Conservation (phyloP, 2,329 filamentous ascomycete species). For the Fusarium floridanum region DNA sequence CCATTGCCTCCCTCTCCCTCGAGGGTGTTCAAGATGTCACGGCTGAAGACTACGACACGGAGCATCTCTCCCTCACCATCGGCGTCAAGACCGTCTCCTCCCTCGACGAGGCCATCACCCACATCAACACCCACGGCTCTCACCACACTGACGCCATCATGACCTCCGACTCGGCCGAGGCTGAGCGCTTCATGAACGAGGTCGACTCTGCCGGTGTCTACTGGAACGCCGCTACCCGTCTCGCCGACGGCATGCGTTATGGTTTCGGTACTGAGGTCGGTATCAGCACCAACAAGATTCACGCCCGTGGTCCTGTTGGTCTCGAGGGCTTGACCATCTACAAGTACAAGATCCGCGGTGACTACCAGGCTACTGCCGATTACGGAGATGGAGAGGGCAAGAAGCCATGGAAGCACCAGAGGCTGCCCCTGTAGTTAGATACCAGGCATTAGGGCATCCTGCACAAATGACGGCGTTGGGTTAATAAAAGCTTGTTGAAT, state of each 20-base stretch:
- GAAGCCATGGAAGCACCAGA: slow-evolving; percentile 71
- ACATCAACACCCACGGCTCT: slow-evolving; percentile 93
- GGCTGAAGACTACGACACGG: slow-evolving; percentile 83
- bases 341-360: slow-evolving; percentile 90
- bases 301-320: slow-evolving; percentile 91
- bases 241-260: slow-evolving; percentile 96
- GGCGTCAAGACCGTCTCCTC: slow-evolving; percentile 83
- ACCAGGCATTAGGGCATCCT: background rate
- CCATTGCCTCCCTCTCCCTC: slow-evolving; percentile 63
- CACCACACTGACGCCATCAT: slow-evolving; percentile 95
- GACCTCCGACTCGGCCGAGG: slow-evolving; percentile 75
- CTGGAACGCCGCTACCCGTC: slow-evolving; percentile 95
- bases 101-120: slow-evolving; percentile 79
- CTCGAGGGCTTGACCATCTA: slow-evolving; percentile 96
- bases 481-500: slow-evolving; percentile 23
- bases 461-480: slow-evolving; percentile 30
- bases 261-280: slow-evolving; percentile 98
- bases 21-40: slow-evolving; percentile 73
- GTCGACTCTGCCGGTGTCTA: slow-evolving; percentile 94
- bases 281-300: slow-evolving; percentile 99
- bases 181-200: slow-evolving; percentile 85
- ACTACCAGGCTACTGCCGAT: slow-evolving; percentile 82
- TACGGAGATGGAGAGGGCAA: slow-evolving; percentile 77
- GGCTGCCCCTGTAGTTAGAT: slow-evolving; percentile 55
- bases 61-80: slow-evolving; percentile 87